Evolutionary conservation across 805 yeast genomes (phyloP), one percentile per base, ranked within the genome.

Genomic region (Pichia heedii): DNA sequence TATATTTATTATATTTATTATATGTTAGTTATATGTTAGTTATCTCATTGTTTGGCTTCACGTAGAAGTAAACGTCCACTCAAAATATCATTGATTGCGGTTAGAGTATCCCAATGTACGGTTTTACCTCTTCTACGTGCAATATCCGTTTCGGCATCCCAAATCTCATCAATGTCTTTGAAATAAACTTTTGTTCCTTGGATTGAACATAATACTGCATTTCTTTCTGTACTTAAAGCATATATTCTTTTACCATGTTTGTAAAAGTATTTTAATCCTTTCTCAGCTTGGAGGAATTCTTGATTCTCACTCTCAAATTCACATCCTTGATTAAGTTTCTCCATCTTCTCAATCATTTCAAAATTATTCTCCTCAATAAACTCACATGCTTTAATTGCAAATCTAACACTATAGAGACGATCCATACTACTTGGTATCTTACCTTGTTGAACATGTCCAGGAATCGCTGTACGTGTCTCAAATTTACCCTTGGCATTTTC

Each of bases 401-500:
- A 82, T 61, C 97, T 77, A 6, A 89, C 80, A 7, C 95, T 96
- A 51, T 81, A 75, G 33, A 88, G 81, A 63, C 97, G 79, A 62
- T 93, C 98, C 69, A 89, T 84, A 7, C 97, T 87, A 8, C 96
- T 81, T 40, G 98, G 98, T 42, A 79, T 76, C 47, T 89, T 93
- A 61, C 98, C 98, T 67, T 93, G 98, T 71, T 93, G 98, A 46
- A 90, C 93, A 60, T 90, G 97, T 26, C 98, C 98, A 22, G 98
- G 98, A 47, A 89, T 78, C 15, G 97, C 97, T 5, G 96, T 88
- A 62, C 94, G 81, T 16, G 93, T 83, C 56, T 89, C 97, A 60
- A 85, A 93, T 51, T 71, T 73, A 39, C 84, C 85, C 33, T 73
- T 64, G 30, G 88, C 80, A 27, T 53, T 44, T 55, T 86, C 89